Evolutionary conservation across 2,329 filamentous ascomycete species (phyloP).

Genomic region (Daldinia eschscholtzii): DNA sequence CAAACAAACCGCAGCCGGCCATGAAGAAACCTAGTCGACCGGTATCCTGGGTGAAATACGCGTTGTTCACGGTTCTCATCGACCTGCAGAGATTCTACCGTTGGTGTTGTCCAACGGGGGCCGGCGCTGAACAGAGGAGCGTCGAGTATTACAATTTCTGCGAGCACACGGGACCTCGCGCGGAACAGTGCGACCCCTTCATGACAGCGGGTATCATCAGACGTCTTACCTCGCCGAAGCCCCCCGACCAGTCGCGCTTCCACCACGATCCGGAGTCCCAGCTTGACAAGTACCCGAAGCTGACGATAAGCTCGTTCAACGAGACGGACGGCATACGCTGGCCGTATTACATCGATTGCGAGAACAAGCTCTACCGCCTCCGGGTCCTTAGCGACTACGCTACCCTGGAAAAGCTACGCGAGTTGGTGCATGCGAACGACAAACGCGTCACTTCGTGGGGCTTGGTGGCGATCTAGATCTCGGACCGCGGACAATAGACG

Average conservation of each 20-base stretch:
- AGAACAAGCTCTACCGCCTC: neutral
- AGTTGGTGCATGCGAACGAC: neutral
- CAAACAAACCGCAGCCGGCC: neutral
- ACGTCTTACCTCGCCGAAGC: neutral
- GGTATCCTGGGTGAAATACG: neutral
- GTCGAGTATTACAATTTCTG: neutral
- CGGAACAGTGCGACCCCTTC: no score
- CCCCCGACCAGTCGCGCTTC: neutral
- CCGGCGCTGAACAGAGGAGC: neutral
- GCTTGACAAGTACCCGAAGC: neutral
- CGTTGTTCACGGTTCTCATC: neutral
- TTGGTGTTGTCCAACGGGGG: conserved; percentile 3
- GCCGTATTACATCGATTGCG: neutral
- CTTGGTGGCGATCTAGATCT: neutral
- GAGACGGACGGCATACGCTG: neutral
- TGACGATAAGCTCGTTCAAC: neutral
- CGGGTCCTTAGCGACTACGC: neutral
- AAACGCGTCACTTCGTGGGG: neutral
- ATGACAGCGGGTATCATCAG: neutral
- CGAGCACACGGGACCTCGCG: neutral
- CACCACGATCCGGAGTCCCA: neutral
- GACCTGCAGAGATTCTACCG: neutral
- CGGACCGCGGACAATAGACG: neutral
- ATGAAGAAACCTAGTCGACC: no score
- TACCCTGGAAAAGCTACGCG: neutral